Evolutionary conservation across 1,139 yeast species (phyloP).

Genomic region (Magnusiomyces sp.): DNA sequence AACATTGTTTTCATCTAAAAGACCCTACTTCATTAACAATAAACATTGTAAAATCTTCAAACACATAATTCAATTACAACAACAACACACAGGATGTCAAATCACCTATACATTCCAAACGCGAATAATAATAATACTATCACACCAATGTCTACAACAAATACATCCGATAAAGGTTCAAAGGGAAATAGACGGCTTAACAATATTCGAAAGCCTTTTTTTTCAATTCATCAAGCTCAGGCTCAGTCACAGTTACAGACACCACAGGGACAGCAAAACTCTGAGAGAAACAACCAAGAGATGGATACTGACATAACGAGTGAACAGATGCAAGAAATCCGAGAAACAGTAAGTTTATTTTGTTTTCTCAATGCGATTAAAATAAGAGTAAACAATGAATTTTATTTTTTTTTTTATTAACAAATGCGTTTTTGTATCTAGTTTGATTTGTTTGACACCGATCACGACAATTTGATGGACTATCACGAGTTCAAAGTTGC

Average conservation of each 20-base stretch:
- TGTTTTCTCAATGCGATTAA: not conserved
- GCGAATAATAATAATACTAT: not conserved
- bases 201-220: not conserved
- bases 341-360: conserved; percentile 56
- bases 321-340: conserved; percentile 86
- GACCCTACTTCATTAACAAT: too few relatives aligned
- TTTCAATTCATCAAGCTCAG: not conserved
- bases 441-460: conserved; percentile 84
- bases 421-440: conserved; percentile 15
- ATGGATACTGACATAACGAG: conserved; percentile 51
- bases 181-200: not conserved
- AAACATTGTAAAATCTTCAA: too few relatives aligned
- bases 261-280: not conserved
- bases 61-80: too few relatives aligned
- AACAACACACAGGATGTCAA: too few relatives aligned
- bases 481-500: conserved; percentile 92
- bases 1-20: too few relatives aligned
- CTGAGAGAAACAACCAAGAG: not conserved
- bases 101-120: not conserved
- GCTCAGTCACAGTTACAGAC: not conserved
- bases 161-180: not conserved
- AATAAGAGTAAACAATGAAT: not conserved
- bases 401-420: not conserved
- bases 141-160: not conserved
- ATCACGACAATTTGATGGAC: conserved; percentile 81